A percentile compares a stretch with the other conserved stretches of the same genome.
Evolutionary conservation across 73 alveolate species (phyloP).

Genomic region (Tetrahymena elliotti): DNA sequence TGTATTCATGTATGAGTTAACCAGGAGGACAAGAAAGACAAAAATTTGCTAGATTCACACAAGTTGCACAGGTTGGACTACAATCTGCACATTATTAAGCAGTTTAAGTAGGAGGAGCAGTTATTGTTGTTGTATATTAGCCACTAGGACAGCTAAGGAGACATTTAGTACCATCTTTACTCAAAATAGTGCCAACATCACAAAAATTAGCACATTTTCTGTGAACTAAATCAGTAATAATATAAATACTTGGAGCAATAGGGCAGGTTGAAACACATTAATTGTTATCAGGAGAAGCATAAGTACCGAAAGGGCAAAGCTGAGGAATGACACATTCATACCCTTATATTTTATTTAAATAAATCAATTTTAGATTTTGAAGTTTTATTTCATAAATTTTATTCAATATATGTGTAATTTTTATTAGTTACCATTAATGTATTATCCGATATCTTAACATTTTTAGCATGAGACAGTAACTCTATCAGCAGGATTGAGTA

Average conservation of each 20-base stretch:
- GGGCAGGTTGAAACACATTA: background rate
- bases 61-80: background rate
- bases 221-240: background rate
- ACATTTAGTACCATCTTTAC: background rate
- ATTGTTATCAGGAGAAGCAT: background rate
- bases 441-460: background rate
- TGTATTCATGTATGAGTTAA: background rate
- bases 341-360: background rate
- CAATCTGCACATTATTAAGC: background rate
- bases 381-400: too few species aligned
- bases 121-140: background rate
- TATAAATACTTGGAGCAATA: background rate
- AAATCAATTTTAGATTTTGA: background rate
- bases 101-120: background rate
- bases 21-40: background rate
- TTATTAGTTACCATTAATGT: background rate
- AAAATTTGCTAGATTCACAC: background rate
- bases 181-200: background rate
- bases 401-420: too few species aligned
- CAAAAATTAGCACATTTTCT: background rate
- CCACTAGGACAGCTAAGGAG: background rate
- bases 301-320: background rate
- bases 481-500: background rate
- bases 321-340: background rate
- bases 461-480: background rate